Base-by-base conservation (phyloP, 306 rosid species). In the Phaseolus lunatus region DNA sequence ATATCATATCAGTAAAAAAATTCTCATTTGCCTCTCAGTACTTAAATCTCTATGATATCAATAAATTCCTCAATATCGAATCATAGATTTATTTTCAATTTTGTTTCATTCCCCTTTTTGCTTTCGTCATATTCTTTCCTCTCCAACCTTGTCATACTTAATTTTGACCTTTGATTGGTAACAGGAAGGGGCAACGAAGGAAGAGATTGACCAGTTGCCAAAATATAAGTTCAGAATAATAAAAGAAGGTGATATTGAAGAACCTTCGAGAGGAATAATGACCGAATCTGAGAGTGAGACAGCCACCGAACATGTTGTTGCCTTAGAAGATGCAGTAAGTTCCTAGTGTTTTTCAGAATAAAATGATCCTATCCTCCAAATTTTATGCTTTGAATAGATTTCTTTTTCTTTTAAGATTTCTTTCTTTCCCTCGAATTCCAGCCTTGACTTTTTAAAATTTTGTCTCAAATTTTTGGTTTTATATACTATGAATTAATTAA, bases 141-240 rank as follows among this genome's bases (percentile, higher is more conserved):
- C 65, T 59, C 78, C 19, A 20, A 33, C 19, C 59, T 53, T 18
- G 39, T 53, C 43, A 64, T 78, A 41, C 65, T 62, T 84, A 70
- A 53, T 70, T 23, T 58, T 53, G 29, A 80, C 31, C 78, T 81
- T 78, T 72, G 48, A 70, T 81, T 75, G 81, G 68, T 31, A 81
- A 75, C 84, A 95, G 99, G 97, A 89, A 56, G 97, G 99, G 61
- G 97, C 97, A n/a, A 89, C 97, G 18, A 80, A 77, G 76, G 97
- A 89, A 70, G 97, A 95, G 76, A 92, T 95, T 27, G 87, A 90
- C 22, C 87, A 64, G 84, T 80, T 95, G 75, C 97, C 96, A 12
- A 92, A 86, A 87, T 95, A 84, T 83, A 87, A 77, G 82, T 95
- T 89, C 74, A 75, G 63, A 15, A 71, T 76, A 45, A 66, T 69